Evolutionary conservation across 768 basidiomycete species (phyloP), one percentile per base, ranked within the genome.

Genomic region (Porphyrellus cyaneotinctus): DNA sequence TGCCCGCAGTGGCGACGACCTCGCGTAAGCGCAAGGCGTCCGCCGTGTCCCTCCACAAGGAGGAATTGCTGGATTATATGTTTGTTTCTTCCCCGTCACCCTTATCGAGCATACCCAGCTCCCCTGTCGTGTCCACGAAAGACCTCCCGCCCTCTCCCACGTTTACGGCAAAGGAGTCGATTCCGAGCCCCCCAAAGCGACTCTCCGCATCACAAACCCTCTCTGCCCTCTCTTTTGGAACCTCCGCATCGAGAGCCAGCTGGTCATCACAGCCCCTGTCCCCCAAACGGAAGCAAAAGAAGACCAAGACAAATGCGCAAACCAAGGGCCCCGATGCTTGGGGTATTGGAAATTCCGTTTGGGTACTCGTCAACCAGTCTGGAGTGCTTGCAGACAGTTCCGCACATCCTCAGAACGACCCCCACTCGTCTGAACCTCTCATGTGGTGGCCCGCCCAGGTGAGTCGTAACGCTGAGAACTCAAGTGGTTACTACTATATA

Each of bases 381-480:
- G 75, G 73, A 15, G 53, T 63, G 12, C 63, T 77, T 15, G 70
- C 66, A 9, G 68, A 72, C 35, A 67, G 62, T n/a, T 22, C 24
- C 18, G 60, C 61, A 20, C 58, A 67, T 20, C 43, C 61, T 20
- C 64, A 61, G 3, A 65, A 54, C 13, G 68, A 69, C 15, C 52
- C 55, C 33, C 56, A 60, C 12, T 51, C 15, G 4, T 43, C 54
- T 8, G 56, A 59, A 6, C 43, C 47, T 28, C 57, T 65, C 51
- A 66, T 81, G 35, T 89, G 87, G 87, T 89, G 87, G 87, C 87
- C 87, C 20, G 84, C 75, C 26, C 76, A 78, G 73, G 87, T 87
- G 60, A 58, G 73, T 68, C 23, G 14, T 22, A n/a, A 4, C 18
- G 7, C 39, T 14, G 32, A 13, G 2, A 15, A 11, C 30, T 13